phyloP scores from a whole-genome alignment of 257 asterid species.

The Jacaranda mimosifolia region DNA sequence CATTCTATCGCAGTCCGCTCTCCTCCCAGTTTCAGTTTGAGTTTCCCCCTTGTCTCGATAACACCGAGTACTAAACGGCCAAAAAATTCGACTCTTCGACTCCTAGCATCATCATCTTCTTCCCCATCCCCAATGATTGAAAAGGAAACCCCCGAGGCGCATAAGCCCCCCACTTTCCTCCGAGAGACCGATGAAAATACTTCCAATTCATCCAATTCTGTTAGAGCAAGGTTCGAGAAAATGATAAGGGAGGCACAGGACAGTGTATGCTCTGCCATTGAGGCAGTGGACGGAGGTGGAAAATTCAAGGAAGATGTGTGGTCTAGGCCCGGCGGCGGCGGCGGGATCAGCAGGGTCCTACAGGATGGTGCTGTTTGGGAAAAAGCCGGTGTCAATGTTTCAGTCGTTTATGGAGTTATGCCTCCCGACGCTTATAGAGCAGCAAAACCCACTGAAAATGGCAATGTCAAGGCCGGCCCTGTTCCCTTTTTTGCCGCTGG shows the following conservation, averaged over 20 bases:
- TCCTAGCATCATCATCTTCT: conserved; percentile 45
- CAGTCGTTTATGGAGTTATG: conserved; percentile 97
- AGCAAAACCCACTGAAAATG: conserved; percentile 79
- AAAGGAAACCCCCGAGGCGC: conserved; percentile 63
- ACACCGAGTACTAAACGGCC: conserved; percentile 5
- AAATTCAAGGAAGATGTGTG: conserved; percentile 91
- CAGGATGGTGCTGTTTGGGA: conserved; percentile 95
- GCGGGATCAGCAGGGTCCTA: conserved; percentile 97
- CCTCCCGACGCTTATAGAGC: conserved; percentile 99
- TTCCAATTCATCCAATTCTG: conserved; percentile 45
- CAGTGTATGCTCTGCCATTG: conserved; percentile 76
- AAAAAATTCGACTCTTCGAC: conserved; percentile 26
- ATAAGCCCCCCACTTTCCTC: conserved; percentile 74
- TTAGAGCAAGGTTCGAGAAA: conserved; percentile 82
- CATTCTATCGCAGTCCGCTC: conserved; percentile 31
- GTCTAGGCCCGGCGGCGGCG: conserved; percentile 99
- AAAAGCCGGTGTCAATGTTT: conserved; percentile 96
- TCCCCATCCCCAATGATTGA: conserved; percentile 63
- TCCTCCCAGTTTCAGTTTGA: conserved; percentile 29
- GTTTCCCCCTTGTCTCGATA: conserved; percentile 28
- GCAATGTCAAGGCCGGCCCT: conserved; percentile 75
- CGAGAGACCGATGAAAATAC: conserved; percentile 57
- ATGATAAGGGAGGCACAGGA: conserved; percentile 94
- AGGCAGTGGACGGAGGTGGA: conserved; percentile 74
- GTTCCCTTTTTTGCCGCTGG: conserved; percentile 98